Evolutionary conservation across 495 filamentous ascomycete species (phyloP), one percentile per base, ranked within the genome.

Genomic region (Cudoniella acicularis): DNA sequence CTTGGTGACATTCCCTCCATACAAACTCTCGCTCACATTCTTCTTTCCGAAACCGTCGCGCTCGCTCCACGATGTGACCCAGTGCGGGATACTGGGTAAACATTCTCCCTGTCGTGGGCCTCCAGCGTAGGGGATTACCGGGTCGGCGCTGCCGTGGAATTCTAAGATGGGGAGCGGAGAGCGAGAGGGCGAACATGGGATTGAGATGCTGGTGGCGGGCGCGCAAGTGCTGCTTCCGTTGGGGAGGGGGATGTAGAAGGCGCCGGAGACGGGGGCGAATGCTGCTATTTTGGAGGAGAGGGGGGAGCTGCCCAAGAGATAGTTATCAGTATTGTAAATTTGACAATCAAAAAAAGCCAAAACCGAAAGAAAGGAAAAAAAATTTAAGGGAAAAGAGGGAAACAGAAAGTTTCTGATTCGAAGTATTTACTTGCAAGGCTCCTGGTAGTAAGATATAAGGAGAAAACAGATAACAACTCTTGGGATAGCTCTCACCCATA

Each of bases 111-210:
- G 65, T 16, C 73, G 61, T 25, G 48, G 61, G 0, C 58, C 72
- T 1, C 75, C 75, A 9, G 49, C 30, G 49, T 73, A 76, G 10
- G 57, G 25, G 27, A 77, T 76, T 2, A 69, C 73, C 9, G 30
- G n/a, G 50, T 76, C 74, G 1, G 54, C 66, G 1, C 71, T 73
- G 27, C 79, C 81, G 56, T 84, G 79, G 67, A 84, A 80, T 11
- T 77, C 73, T 22, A 83, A 51, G 21, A 84, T 67, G 21, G 67
- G 79, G 46, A 75, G 63, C 41, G 71, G 62, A 10, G 57, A 64
- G 1, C 75, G 66, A 1, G 66, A 68, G 3, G 76, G 64, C 0
- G 60, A 61, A 51, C 75, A 77, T 21, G 69, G 67, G 4, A 76
- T 74, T 3, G 42, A 0, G 4, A 74, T 57, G 3, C 6, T 6